A percentile compares a stretch with the other conserved stretches of the same genome.
These are phyloP conservation scores for Macrolepiota albuminosa DNA, from an alignment of 768 basidiomycete genomes.

Conservation along the genomic window DNA sequence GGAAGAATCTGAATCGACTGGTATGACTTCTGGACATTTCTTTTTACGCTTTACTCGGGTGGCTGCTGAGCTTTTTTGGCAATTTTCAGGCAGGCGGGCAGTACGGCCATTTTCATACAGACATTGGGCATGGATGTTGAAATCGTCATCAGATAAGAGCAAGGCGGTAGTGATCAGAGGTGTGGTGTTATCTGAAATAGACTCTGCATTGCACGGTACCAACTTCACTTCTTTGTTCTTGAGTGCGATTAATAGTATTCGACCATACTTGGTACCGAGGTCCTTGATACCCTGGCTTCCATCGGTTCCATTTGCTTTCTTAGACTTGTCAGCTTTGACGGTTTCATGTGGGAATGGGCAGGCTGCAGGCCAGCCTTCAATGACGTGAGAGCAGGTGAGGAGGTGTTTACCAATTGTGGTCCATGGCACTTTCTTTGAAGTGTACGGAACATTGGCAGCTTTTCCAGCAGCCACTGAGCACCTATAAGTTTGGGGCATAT, in stretches of 20 bases:
- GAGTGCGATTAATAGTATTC: neutral
- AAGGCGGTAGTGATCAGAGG: neutral
- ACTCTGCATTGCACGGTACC: neutral
- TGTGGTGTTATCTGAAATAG: neutral
- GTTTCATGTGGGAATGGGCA: neutral
- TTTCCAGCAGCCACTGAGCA: neutral
- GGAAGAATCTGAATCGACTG: neutral
- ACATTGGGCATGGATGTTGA: neutral
- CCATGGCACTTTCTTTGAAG: neutral
- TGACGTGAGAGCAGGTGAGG: too few relatives aligned
- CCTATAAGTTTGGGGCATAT: neutral
- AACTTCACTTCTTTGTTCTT: neutral
- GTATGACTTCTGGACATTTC: neutral
- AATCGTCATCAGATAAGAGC: neutral
- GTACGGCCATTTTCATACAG: neutral
- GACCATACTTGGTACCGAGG: neutral
- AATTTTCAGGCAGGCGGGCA: too few relatives aligned
- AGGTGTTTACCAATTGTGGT: neutral
- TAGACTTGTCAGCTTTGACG: neutral
- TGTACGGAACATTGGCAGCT: neutral
- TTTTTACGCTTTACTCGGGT: neutral
- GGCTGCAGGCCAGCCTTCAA: neutral
- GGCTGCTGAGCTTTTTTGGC: neutral
- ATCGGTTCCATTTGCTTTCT: neutral
- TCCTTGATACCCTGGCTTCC: neutral